Conservation (phyloP, 1,284 basidiomycete species). For the Stereum hirsutum region DNA sequence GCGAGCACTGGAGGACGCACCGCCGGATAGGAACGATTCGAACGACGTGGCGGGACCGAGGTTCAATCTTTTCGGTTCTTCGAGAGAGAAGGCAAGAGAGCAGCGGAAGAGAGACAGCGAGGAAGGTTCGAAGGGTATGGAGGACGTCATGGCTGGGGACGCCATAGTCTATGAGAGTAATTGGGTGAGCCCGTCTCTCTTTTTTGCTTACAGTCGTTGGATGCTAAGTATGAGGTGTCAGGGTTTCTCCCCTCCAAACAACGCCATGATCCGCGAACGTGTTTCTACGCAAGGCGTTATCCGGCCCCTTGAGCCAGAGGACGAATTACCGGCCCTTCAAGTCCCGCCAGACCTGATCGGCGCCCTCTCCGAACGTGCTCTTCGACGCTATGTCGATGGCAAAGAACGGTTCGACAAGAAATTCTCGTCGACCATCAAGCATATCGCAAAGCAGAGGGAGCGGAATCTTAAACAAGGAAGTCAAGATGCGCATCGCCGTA, state of each 20-base stretch:
- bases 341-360: constrained; percentile 58
- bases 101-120: too few relatives aligned
- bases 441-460: constrained; percentile 50
- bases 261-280: constrained; percentile 68
- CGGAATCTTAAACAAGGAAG: constrained; percentile 51
- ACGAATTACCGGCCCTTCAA: constrained; percentile 38
- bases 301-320: constrained; percentile 49
- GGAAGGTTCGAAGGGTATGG: neutral
- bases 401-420: constrained; percentile 49
- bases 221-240: neutral
- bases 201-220: neutral
- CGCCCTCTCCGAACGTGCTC: constrained; percentile 51
- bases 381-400: constrained; percentile 58
- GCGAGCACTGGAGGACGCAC: too few relatives aligned
- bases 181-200: constrained; percentile 28
- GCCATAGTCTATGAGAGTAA: constrained; percentile 43
- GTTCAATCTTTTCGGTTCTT: too few relatives aligned
- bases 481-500: constrained; percentile 42
- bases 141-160: constrained; percentile 35
- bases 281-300: constrained; percentile 48
- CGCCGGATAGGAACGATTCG: too few relatives aligned
- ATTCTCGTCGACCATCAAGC: constrained; percentile 43
- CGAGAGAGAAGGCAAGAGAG: too few relatives aligned
- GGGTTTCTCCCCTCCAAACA: constrained; percentile 16
- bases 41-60: too few relatives aligned